These are phyloP conservation scores for Nemania sp. DNA, from an alignment of 2,329 filamentous ascomycete genomes.

Conservation along the genomic window DNA sequence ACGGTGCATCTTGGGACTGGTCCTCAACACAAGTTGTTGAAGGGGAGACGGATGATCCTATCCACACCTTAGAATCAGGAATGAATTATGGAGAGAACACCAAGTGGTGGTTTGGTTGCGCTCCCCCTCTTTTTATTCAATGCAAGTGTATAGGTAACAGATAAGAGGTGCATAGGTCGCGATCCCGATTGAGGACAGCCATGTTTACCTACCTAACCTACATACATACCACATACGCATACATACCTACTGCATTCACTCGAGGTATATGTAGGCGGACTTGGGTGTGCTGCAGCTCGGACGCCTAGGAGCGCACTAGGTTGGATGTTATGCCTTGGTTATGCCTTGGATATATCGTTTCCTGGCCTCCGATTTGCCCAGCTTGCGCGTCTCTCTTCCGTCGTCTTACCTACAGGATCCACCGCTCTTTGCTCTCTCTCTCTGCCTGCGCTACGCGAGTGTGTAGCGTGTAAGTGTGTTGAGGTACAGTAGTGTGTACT, in stretches of 20 bases:
- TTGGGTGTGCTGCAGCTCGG: conserved; percentile 30
- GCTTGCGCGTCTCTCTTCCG: conserved; percentile 28
- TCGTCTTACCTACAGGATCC: conserved; percentile 46
- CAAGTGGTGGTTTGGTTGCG: conserved; percentile 15
- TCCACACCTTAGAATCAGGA: conserved; percentile 5
- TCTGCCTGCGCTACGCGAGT: conserved; percentile 2
- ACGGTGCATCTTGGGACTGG: conserved; percentile 6
- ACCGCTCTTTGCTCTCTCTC: conserved; percentile 42
- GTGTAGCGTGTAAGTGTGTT: not conserved
- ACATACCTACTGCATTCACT: not conserved
- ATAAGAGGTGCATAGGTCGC: conserved; percentile 35
- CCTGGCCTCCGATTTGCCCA: conserved; percentile 40
- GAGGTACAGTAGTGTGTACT: conserved; percentile 12
- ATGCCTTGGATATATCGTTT: conserved; percentile 31
- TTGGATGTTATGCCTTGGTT: conserved; percentile 38
- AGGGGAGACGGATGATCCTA: conserved; percentile 11
- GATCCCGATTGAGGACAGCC: conserved; percentile 21
- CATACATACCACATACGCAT: not conserved
- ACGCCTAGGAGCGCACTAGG: conserved; percentile 31
- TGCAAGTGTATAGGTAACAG: conserved; percentile 31
- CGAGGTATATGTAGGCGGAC: conserved; percentile 20
- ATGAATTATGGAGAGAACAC: conserved; percentile 5
- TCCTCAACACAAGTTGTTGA: conserved; percentile 13
- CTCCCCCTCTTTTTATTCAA: conserved; percentile 24
- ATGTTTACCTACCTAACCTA: conserved; percentile 10